Evolutionary conservation across 2,329 filamentous ascomycete genomes (phyloP), one percentile per base, ranked within the genome.

Genomic region (Cordyceps tenuipes): DNA sequence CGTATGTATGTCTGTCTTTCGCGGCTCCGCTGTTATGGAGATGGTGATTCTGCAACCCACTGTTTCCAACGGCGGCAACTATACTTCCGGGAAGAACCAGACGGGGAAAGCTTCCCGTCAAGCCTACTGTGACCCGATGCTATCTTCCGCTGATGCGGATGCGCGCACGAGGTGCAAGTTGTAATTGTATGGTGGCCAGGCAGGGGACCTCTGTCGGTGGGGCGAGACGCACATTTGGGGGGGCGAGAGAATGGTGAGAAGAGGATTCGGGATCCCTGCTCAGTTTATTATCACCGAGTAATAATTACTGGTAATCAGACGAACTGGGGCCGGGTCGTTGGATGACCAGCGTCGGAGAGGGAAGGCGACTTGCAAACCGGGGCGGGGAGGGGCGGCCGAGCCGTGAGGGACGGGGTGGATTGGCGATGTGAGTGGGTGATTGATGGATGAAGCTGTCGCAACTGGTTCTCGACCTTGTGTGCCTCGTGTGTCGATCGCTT

Each of bases 141-240:
- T 57, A 15, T 57, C 54, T 57, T 48, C 54, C 43, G 54, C 48
- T n/a, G 54, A 48, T 10, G 54, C 19, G 54, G 54, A 39, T 57
- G 54, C n/a, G 29, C 23, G 26, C 29, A 26, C 36, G 36, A 43
- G 23, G 36, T 44, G 31, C 34, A 13, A 41, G 46, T n/a, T n/a
- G n/a, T 48, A 13, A 43, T n/a, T 12, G 19, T 19, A 6, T 19
- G 19, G 44, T 49, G 44, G 29, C 55, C 55, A 17, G 55, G 46
- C 55, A 50, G 46, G 55, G 47, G 55, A 50, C 21, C 55, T 50
- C 46, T 21, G 46, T 48, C 36, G 21, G 55, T 57, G 55, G 55
- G 55, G 15, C 55, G 26, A 57, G 55, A 50, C 46, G 43, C 46
- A 57, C 46, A 57, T 57, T 41, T 39, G 54, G 54, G 41, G 53